Evolutionary conservation across 2,329 filamentous ascomycete genomes (phyloP), one percentile per base, ranked within the genome.

Genomic region (Neoscytalidium dimidiatum): DNA sequence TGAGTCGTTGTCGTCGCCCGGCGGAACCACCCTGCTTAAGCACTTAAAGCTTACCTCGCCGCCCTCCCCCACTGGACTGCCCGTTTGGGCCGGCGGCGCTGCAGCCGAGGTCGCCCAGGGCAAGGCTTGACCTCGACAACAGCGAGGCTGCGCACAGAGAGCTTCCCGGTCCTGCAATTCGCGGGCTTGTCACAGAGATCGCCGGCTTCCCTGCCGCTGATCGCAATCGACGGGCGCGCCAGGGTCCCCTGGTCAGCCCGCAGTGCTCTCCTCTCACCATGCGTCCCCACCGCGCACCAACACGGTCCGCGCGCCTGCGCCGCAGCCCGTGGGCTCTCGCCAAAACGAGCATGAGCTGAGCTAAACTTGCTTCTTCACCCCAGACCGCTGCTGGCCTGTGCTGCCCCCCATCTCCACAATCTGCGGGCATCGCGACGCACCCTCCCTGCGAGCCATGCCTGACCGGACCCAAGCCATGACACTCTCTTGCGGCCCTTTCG

Each of bases 171-270:
- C 56, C 56, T 60, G 56, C 56, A 60, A 60, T 60, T 49, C 46
- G 46, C 14, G 46, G 14, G 46, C 26, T 26, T 49, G 56, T 60
- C 56, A 19, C 56, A 44, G 56, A 44, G 38, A 60, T 46, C 38
- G 38, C 28, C 56, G n/a, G 56, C 56, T 60, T 46, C 56, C 56
- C 56, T 60, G 56, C 41, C 56, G 56, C 56, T 46, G 56, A 60
- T 60, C 56, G 56, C 41, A 60, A 46, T 60, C 38, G n/a, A 17
- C 28, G 9, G 26, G 26, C 56, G 56, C 41, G 23, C 56, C 26
- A 46, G 56, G 56, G 56, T 46, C 41, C 26, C 56, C 56, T 41
- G 56, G 56, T 41, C 41, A 46, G 38, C 56, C 38, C n/a, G 35
- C 38, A 17, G n/a, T 4, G 17, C 38, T 21, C 35, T 23, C 5